Evolutionary conservation across 768 basidiomycete genomes (phyloP), one percentile per base, ranked within the genome.

Genomic region (Panaeolus papilionaceus): DNA sequence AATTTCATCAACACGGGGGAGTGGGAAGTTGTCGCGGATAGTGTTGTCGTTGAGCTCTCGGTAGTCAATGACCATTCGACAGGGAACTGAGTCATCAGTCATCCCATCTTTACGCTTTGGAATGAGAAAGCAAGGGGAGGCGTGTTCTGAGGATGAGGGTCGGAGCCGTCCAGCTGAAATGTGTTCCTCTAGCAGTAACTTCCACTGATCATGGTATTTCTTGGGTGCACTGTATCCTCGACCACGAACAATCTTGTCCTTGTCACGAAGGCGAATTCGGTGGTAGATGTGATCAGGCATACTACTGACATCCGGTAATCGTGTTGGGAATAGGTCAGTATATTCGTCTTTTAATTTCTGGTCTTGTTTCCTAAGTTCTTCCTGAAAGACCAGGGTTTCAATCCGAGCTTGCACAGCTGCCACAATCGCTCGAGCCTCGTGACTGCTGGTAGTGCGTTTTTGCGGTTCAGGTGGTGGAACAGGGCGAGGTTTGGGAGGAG

Each of bases 61-160:
- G 63, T 23, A 23, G 23, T 81, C 77, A 61, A 77, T 78, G 0
- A 82, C 78, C 79, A 77, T 80, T 0, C 74, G 71, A 0, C 77
- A 80, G 18, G 78, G 37, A 0, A 69, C 79, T 0, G 72, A 45
- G 77, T 79, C 0, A 38, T 69, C n/a, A 64, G 71, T 45, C 69
- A 70, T 5, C 23, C 63, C 63, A 45, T 69, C 28, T 0, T 28
- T 42, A 61, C 61, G 61, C 38, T 79, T 78, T 0, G 75, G 74
- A 2, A 78, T 71, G 12, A 75, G 66, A 64, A 79, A 23, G 1
- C 23, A 23, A 23, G 23, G 23, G 23, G 23, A 23, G 23, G 23
- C 23, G 1, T 23, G 23, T 23, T 23, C 23, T 23, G 23, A 23
- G 23, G 23, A 23, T 23, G 23, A 23, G 1, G 23, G 23, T 23